Conservation (phyloP, 2,329 filamentous ascomycete genomes). For the Exserohilum turcica region DNA sequence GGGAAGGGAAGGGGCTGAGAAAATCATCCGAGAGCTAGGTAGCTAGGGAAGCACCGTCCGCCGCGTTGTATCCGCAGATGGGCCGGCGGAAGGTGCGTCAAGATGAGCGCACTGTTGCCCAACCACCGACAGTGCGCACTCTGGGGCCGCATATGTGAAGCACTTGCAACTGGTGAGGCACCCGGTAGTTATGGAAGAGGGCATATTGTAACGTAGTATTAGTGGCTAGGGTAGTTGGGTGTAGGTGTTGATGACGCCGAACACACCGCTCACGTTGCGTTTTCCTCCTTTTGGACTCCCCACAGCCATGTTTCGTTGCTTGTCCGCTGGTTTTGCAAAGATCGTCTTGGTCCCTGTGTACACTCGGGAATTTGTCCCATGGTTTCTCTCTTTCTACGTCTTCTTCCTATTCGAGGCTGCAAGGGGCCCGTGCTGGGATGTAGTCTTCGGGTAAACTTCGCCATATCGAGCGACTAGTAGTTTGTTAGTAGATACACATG, state of each 20-base stretch:
- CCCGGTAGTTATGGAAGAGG: not conserved
- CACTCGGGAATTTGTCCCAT: not conserved
- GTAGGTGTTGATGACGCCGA: not conserved
- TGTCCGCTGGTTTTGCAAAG: not conserved
- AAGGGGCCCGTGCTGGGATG: not conserved
- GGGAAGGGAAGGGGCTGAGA: not conserved
- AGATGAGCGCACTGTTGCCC: not conserved
- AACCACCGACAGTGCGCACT: not conserved
- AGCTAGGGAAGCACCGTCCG: not conserved
- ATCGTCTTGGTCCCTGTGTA: not conserved
- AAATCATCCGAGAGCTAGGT: not conserved
- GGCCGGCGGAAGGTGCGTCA: constrained; percentile 1
- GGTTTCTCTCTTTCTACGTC: not conserved
- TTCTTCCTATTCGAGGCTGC: not conserved
- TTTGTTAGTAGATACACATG: no score
- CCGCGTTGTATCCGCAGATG: not conserved
- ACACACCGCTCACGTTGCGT: not conserved
- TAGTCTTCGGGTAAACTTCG: not conserved
- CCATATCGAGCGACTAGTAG: not conserved
- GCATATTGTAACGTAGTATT: no score
- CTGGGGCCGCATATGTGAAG: no score
- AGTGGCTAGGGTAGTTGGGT: no score
- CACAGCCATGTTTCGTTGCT: not conserved
- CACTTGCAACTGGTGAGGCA: not conserved
- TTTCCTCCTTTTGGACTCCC: not conserved